Evolutionary conservation across 2,329 filamentous ascomycete genomes (phyloP).

Genomic region (Tothia fuscella): DNA sequence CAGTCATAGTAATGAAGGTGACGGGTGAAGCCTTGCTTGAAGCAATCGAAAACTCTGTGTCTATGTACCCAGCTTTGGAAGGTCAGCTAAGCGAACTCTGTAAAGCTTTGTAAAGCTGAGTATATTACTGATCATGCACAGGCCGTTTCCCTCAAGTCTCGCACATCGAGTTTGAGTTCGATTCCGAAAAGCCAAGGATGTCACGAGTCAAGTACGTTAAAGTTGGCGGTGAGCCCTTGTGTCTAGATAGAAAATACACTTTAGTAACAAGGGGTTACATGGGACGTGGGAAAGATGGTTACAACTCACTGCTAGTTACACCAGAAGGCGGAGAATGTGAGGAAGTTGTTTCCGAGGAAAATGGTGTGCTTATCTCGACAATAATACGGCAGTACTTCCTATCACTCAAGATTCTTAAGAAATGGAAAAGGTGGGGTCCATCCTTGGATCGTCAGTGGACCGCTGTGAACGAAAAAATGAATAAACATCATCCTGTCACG

Average conservation of each 20-base stretch:
- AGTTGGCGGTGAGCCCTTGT: slow-evolving; percentile 49
- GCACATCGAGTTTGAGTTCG: slow-evolving; percentile 65
- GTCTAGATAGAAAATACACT: slow-evolving; percentile 53
- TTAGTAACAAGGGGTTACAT: slow-evolving; percentile 81
- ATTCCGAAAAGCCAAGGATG: slow-evolving; percentile 48
- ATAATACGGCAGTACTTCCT: slow-evolving; percentile 88
- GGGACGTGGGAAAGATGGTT: slow-evolving; percentile 80
- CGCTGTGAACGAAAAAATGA: slow-evolving; percentile 49
- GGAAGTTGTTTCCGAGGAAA: slow-evolving; percentile 74
- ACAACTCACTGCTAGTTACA: slow-evolving; percentile 59
- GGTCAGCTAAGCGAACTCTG: too few relatives aligned
- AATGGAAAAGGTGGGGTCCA: slow-evolving; percentile 61
- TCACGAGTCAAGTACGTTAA: slow-evolving; percentile 51
- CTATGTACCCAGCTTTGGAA: slow-evolving; percentile 70
- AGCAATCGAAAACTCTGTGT: slow-evolving; percentile 77
- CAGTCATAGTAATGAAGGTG: slow-evolving; percentile 64
- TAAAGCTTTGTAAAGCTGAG: too few relatives aligned
- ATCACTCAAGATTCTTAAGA: slow-evolving; percentile 66
- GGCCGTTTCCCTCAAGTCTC: slow-evolving; percentile 75
- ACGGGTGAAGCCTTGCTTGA: slow-evolving; percentile 60
- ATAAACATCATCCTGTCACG: slow-evolving; percentile 14
- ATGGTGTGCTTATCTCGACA: slow-evolving; percentile 73
- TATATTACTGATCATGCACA: too few relatives aligned
- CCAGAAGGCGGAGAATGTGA: slow-evolving; percentile 65
- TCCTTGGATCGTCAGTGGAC: slow-evolving; percentile 54